Evolutionary conservation across 2,329 filamentous ascomycete species (phyloP), one percentile per base, ranked within the genome.

Genomic region (Ophiobolus disseminans): DNA sequence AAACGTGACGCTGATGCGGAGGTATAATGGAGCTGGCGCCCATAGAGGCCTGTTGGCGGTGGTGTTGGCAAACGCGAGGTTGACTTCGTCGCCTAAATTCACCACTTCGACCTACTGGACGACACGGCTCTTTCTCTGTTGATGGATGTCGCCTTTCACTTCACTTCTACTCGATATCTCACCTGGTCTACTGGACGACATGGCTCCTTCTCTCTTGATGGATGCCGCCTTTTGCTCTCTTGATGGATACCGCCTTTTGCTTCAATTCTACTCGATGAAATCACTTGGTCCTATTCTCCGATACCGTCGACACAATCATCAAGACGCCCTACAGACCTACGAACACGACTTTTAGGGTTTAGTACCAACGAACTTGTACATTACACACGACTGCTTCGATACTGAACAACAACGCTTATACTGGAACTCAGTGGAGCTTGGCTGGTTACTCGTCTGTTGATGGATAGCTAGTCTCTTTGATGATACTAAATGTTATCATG

Each of bases 1-100:
- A 62, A 63, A 37, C 66, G 66, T 20, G 56, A 66, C 36, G 61
- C 69, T 17, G 48, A 39, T 9, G 37, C 48, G 17, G 48, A 53
- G 16, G 45, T 57, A 20, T 50, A 14, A n/a, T 11, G 40, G 40
- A 43, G 32, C 25, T 44, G 40, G 60, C 65, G 22, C 52, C 66
- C 47, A 17, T 54, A 67, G n/a, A n/a, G n/a, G n/a, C n/a, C n/a
- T 36, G 32, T 21, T 36, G 11, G 13, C 32, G 13, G 16, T 14
- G 9, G 9, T 11, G n/a, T 7, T 6, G 28, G 28, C 2, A 31
- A 31, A 14, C 28, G 28, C 13, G 28, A 31, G 28, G 13, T 31
- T 14, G 13, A 31, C 8, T 31, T 31, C 28, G 13, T 13, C 28
- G 28, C 28, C n/a, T 31, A 31, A 42, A 25, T 17, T n/a, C n/a